These are phyloP conservation scores for Collybiopsis confluens DNA, from an alignment of 768 basidiomycete genomes.

Conservation along the genomic window DNA sequence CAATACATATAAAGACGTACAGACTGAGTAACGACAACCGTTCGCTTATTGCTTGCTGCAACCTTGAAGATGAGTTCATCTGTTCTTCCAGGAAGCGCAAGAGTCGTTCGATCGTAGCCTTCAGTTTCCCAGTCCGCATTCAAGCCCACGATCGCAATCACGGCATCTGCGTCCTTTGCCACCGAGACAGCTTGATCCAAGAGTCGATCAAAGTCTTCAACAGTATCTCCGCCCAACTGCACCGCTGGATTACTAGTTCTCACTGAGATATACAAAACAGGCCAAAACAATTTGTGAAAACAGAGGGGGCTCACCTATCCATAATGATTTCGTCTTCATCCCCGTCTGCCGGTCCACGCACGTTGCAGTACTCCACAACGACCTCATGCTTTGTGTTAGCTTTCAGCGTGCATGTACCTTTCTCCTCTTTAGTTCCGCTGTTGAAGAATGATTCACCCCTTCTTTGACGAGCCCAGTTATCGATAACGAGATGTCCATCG, in stretches of 20 bases:
- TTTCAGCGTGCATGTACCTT: conserved; percentile 48
- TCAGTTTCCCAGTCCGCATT: conserved; percentile 84
- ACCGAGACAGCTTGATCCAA: conserved; percentile 60
- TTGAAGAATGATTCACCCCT: conserved; percentile 70
- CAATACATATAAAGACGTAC: conserved; percentile 30
- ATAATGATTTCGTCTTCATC: conserved; percentile 64
- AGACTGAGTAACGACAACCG: conserved; percentile 71
- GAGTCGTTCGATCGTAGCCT: conserved; percentile 64
- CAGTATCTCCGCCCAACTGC: conserved; percentile 70
- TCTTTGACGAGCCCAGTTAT: conserved; percentile 77
- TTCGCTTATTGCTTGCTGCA: conserved; percentile 60
- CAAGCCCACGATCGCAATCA: conserved; percentile 73
- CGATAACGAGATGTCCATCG: conserved; percentile 68
- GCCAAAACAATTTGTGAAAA: neutral
- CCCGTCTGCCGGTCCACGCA: conserved; percentile 65
- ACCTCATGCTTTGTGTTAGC: conserved; percentile 53
- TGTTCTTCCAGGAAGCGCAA: conserved; percentile 68
- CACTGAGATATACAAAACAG: neutral
- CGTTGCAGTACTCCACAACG: conserved; percentile 69
- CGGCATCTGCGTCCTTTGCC: conserved; percentile 68
- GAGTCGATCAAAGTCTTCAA: conserved; percentile 51
- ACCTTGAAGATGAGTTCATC: conserved; percentile 69
- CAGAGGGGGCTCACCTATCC: conserved; percentile 36
- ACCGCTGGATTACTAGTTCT: conserved; percentile 56
- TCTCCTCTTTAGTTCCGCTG: conserved; percentile 60